A percentile compares a stretch with the other conserved stretches of the same genome.
These are phyloP conservation scores for Hypoxylon sp. DNA, from an alignment of 2,329 filamentous ascomycete species.

Conservation along the genomic window DNA sequence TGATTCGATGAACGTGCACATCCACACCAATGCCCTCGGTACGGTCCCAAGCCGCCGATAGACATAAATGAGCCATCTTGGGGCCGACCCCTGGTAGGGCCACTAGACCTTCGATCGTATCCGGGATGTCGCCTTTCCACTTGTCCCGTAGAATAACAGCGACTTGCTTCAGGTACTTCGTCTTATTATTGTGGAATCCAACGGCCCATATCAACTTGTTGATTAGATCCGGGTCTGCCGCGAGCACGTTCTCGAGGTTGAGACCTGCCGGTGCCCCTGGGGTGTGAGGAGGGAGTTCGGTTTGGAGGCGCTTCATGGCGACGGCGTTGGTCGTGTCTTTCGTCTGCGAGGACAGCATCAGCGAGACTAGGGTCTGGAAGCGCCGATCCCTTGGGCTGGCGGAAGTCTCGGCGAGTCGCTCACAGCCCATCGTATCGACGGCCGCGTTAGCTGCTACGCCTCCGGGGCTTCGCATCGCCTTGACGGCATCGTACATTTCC, in stretches of 20 bases:
- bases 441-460: conserved; percentile 78
- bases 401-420: conserved; percentile 73
- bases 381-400: conserved; percentile 72
- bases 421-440: conserved; percentile 98
- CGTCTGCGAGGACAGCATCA: conserved; percentile 94
- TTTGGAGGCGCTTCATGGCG: conserved; percentile 84
- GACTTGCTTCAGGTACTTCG: conserved; percentile 82
- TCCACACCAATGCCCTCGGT: conserved; percentile 90
- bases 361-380: conserved; percentile 87
- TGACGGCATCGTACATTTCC: conserved; percentile 81
- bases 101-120: conserved; percentile 80
- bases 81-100: conserved; percentile 89
- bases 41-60: conserved; percentile 77
- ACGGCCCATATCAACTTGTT: conserved; percentile 86
- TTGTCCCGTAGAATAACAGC: conserved; percentile 80
- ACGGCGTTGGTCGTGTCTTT: conserved; percentile 92
- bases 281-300: conserved; percentile 72
- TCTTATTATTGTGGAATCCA: conserved; percentile 96
- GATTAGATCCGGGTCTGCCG: conserved; percentile 73
- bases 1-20: conserved; percentile 94
- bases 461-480: conserved; percentile 77
- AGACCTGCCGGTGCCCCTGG: conserved; percentile 67
- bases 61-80: conserved; percentile 93
- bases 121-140: conserved; percentile 82
- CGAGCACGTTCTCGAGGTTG: conserved; percentile 82